Percentiles rank a stretch among this genome's conserved stretches.
These are phyloP conservation scores for Moniliella sp. DNA, from an alignment of 1,284 basidiomycete genomes.

Conservation along the genomic window DNA sequence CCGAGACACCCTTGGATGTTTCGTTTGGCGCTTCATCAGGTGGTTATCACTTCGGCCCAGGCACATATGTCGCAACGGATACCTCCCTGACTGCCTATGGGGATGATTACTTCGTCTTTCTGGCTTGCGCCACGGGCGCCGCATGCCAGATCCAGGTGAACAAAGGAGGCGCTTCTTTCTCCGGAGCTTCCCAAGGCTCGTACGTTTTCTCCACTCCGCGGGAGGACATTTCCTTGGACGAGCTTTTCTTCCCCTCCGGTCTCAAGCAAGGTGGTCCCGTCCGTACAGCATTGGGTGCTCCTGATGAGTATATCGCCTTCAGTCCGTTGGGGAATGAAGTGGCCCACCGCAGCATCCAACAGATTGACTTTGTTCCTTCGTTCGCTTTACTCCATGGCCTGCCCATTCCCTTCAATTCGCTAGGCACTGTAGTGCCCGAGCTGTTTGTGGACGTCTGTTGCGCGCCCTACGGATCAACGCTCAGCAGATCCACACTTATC, in stretches of 20 bases:
- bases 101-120: too few species aligned
- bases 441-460: slow-evolving; percentile 43
- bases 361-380: slow-evolving; percentile 82
- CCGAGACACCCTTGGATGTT: too few species aligned
- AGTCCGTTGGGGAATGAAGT: slow-evolving; percentile 5
- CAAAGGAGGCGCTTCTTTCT: slow-evolving; percentile 1
- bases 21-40: too few species aligned
- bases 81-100: slow-evolving; percentile 1
- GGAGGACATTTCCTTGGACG: too few species aligned
- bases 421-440: slow-evolving; percentile 75
- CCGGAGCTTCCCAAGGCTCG: too few species aligned
- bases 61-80: slow-evolving; percentile 1
- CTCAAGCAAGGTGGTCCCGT: too few species aligned
- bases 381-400: slow-evolving; percentile 73
- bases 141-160: neutral
- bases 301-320: slow-evolving; percentile 22
- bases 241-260: too few species aligned
- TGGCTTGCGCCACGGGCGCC: too few species aligned
- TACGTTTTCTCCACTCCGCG: too few species aligned
- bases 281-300: slow-evolving; percentile 35
- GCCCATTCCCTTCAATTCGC: slow-evolving; percentile 83
- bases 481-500: slow-evolving; percentile 54
- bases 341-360: slow-evolving; percentile 52
- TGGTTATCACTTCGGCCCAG: too few species aligned
- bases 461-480: slow-evolving; percentile 53